These are phyloP conservation scores for Penicillium macrosclerotiorum DNA, from an alignment of 495 filamentous ascomycete species.

Conservation along the genomic window DNA sequence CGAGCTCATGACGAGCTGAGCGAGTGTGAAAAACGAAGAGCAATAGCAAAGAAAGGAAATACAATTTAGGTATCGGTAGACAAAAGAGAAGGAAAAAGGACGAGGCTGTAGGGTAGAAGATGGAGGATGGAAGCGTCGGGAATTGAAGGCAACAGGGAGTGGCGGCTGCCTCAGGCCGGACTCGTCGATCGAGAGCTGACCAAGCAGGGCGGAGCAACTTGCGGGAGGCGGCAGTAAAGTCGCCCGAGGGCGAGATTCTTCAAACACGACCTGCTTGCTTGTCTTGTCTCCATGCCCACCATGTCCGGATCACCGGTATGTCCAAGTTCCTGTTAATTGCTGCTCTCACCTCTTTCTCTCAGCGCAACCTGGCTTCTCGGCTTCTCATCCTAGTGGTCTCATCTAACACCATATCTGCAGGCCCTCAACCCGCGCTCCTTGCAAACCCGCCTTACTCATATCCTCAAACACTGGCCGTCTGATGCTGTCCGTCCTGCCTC, in stretches of 20 bases:
- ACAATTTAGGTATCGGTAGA: slow-evolving; percentile 15
- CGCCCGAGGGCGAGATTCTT: too few relatives aligned
- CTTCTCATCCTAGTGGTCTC: too few relatives aligned
- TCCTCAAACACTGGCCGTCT: slow-evolving; percentile 73
- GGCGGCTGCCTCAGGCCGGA: slow-evolving; percentile 19
- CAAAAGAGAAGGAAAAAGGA: slow-evolving; percentile 13
- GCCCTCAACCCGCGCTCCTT: slow-evolving; percentile 50
- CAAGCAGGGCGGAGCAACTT: neutral
- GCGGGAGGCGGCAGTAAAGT: too few relatives aligned
- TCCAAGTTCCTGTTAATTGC: neutral
- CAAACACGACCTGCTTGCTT: too few relatives aligned
- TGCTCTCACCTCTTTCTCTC: slow-evolving; percentile 1
- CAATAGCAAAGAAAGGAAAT: slow-evolving; percentile 17
- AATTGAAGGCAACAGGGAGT: slow-evolving; percentile 18
- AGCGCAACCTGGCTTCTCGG: neutral
- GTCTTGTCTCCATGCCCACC: too few relatives aligned
- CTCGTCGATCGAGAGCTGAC: slow-evolving; percentile 4
- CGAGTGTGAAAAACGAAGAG: slow-evolving; percentile 22
- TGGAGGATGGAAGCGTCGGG: slow-evolving; percentile 22
- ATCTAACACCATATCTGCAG: slow-evolving; percentile 18
- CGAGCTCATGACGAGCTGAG: slow-evolving; percentile 65
- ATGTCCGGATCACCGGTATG: slow-evolving; percentile 34
- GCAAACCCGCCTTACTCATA: slow-evolving; percentile 53
- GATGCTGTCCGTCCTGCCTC: slow-evolving; percentile 72
- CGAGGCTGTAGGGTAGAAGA: slow-evolving; percentile 18